These are phyloP conservation scores for Penicillium egyptiacum DNA, from an alignment of 495 filamentous ascomycete genomes.

Conservation along the genomic window DNA sequence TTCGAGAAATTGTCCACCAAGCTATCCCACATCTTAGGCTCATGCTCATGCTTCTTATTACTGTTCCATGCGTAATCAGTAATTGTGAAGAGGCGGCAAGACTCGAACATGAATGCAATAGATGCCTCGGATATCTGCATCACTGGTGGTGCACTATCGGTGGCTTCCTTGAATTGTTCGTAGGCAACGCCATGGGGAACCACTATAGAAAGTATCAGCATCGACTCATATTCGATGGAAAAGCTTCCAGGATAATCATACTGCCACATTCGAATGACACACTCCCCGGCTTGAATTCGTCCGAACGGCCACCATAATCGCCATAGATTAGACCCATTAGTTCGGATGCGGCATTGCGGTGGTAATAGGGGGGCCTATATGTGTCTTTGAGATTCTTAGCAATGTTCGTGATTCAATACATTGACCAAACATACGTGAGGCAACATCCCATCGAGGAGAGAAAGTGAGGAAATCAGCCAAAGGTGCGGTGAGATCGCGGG, in stretches of 20 bases:
- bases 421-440: slow-evolving; percentile 34
- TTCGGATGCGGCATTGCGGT: slow-evolving; percentile 51
- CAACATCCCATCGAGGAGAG: slow-evolving; percentile 51
- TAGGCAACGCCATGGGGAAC: slow-evolving; percentile 60
- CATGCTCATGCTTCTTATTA: slow-evolving; percentile 56
- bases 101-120: slow-evolving; percentile 64
- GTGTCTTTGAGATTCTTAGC: slow-evolving; percentile 35
- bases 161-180: slow-evolving; percentile 63
- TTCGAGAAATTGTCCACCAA: slow-evolving; percentile 51
- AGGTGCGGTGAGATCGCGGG: slow-evolving; percentile 41
- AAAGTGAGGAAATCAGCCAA: slow-evolving; percentile 53
- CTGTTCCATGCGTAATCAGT: slow-evolving; percentile 55
- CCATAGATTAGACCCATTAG: slow-evolving; percentile 56
- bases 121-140: slow-evolving; percentile 51
- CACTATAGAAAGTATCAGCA: slow-evolving; percentile 27
- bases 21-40: slow-evolving; percentile 57
- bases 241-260: slow-evolving; percentile 18
- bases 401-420: background rate
- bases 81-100: slow-evolving; percentile 49
- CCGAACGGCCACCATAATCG: slow-evolving; percentile 53
- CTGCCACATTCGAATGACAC: slow-evolving; percentile 58
- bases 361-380: slow-evolving; percentile 52
- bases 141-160: slow-evolving; percentile 41
- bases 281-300: slow-evolving; percentile 58
- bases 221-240: background rate